phyloP scores from a whole-genome alignment of 768 basidiomycete genomes.

The Leccinum subgranulosum region DNA sequence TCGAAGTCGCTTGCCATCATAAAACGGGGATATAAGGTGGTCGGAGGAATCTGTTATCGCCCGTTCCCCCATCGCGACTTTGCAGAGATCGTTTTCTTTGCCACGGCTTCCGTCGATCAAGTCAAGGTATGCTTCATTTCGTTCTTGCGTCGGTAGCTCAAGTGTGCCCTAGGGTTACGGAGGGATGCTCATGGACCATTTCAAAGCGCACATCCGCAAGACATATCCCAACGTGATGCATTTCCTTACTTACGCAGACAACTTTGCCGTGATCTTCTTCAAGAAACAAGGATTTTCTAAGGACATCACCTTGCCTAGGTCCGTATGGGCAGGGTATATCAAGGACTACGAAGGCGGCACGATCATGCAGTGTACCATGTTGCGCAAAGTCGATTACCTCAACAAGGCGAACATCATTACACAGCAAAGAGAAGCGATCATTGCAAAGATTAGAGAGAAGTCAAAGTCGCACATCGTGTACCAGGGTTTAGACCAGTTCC shows the following conservation, averaged over 20 bases:
- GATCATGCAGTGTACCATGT: constrained; percentile 97
- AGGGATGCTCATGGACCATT: constrained; percentile 97
- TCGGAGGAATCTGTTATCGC: constrained; percentile 95
- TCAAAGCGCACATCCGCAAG: constrained; percentile 86
- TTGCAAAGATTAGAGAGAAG: constrained; percentile 82
- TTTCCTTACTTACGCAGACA: constrained; percentile 98
- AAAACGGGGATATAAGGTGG: constrained; percentile 92
- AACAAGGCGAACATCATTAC: constrained; percentile 72
- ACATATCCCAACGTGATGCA: constrained; percentile 87
- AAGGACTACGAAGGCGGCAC: constrained; percentile 99
- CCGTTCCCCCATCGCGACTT: constrained; percentile 94
- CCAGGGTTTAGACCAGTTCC: constrained; percentile 74
- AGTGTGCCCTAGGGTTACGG: constrained; percentile 79
- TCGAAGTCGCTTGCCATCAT: constrained; percentile 94
- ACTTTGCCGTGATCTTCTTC: constrained; percentile 98
- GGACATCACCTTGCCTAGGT: constrained; percentile 88
- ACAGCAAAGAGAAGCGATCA: constrained; percentile 84
- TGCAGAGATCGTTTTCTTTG: constrained; percentile 98
- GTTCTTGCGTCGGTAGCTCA: background rate
- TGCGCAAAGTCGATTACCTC: constrained; percentile 89
- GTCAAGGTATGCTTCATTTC: constrained; percentile 67
- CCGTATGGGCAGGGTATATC: constrained; percentile 98
- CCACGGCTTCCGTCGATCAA: constrained; percentile 94
- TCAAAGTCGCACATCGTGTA: constrained; percentile 86
- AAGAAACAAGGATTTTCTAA: constrained; percentile 99